Evolutionary conservation across 108 stramenopile genomes (phyloP), one percentile per base, ranked within the genome.

Genomic region (Cylindrotheca closterium): DNA sequence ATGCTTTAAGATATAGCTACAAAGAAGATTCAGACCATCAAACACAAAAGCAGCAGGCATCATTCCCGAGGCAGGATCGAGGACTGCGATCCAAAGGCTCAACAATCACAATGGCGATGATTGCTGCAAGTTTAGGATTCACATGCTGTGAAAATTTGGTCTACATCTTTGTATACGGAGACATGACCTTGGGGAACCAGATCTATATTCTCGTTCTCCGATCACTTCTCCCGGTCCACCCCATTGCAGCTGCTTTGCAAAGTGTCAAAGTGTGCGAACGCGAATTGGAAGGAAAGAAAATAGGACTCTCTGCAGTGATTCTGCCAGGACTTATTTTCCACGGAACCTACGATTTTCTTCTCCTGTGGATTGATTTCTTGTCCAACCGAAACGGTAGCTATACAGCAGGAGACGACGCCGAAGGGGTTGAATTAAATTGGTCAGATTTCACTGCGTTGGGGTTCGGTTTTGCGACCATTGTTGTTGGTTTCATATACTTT

Each of bases 61-160:
- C 69, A 0, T 79, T 65, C 51, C 24, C 63, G 27, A 22, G 56
- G 21, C 78, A 79, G 27, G 54, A 64, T 25, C 68, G 74, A 53
- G 55, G 55, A 12, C 10, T 64, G 24, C 58, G 72, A 47, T 60
- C 79, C 7, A 51, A 46, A 47, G 80, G 79, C 12, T 67, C 76
- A 21, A 85, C 81, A 27, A 85, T 91, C 45, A 94, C 89, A 1
- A 73, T 89, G 53, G 79, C 92, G 29, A 91, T 94, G 92, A 76
- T 94, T 52, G 76, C 87, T 3, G 83, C 87, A 23, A 85, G 85
- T 18, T 45, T 89, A 23, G 92, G 92, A 5, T 94, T 94, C 60
- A 69, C 89, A 30, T 91, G 87, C 58, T 91, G 89, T 46, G 89
- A 94, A 71, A 89, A 94, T 66, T 34, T 94, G 54, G 75, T 94